These are phyloP conservation scores for Mortierella polycephala DNA, from an alignment of 371 early-diverging fungal genomes.

Conservation along the genomic window DNA sequence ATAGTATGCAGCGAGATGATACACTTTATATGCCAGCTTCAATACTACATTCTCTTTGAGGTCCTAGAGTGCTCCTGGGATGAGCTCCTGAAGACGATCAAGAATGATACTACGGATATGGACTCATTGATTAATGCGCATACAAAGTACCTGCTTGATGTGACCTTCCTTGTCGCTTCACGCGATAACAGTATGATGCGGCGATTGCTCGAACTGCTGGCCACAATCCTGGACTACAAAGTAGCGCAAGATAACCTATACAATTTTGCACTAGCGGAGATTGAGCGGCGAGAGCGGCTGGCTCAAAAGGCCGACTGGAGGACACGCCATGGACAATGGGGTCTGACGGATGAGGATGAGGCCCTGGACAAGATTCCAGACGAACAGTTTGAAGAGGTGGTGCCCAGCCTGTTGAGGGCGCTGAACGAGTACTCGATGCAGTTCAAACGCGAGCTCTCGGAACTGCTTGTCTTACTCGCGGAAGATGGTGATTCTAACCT, in stretches of 20 bases:
- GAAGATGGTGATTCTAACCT: slow-evolving; percentile 78
- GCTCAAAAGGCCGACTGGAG: slow-evolving; percentile 44
- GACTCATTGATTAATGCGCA: slow-evolving; percentile 82
- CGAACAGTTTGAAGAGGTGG: slow-evolving; percentile 40
- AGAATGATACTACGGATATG: slow-evolving; percentile 71
- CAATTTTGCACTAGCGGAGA: slow-evolving; percentile 53
- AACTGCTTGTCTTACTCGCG: slow-evolving; percentile 66
- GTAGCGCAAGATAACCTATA: slow-evolving; percentile 59
- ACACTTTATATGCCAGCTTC: slow-evolving; percentile 93
- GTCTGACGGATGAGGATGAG: slow-evolving; percentile 56
- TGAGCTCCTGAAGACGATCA: slow-evolving; percentile 71
- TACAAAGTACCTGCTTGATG: slow-evolving; percentile 66
- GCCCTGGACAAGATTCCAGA: slow-evolving; percentile 34
- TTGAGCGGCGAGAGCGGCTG: slow-evolving; percentile 38
- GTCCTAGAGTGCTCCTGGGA: slow-evolving; percentile 94
- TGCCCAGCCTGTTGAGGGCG: slow-evolving; percentile 37
- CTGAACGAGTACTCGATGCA: slow-evolving; percentile 55
- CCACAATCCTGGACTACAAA: slow-evolving; percentile 44
- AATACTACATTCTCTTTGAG: slow-evolving; percentile 73
- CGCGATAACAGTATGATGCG: slow-evolving; percentile 60
- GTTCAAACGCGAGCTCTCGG: slow-evolving; percentile 61
- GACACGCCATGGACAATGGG: slow-evolving; percentile 50
- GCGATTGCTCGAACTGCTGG: slow-evolving; percentile 32
- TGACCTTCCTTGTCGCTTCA: slow-evolving; percentile 66
- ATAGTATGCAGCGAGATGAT: slow-evolving; percentile 87